phyloP scores from a whole-genome alignment of 495 filamentous ascomycete species.

The Penicillium argentinense region DNA sequence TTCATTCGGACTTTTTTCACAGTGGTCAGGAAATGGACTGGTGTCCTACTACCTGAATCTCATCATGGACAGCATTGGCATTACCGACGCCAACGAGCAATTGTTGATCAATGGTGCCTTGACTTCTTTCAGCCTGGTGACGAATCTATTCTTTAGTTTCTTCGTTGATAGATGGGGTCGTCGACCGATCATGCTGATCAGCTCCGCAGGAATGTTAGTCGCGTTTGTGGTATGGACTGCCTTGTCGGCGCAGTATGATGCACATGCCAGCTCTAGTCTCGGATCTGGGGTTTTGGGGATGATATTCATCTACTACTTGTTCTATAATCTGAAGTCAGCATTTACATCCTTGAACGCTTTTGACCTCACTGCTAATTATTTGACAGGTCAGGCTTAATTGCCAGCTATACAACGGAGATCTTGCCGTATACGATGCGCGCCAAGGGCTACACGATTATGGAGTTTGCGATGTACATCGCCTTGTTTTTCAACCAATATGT shows the following conservation, averaged over 20 bases:
- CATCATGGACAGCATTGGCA: constrained; percentile 58
- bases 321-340: constrained; percentile 49
- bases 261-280: too few relatives aligned
- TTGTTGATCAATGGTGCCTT: constrained; percentile 35
- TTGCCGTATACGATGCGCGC: constrained; percentile 66
- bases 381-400: constrained; percentile 60
- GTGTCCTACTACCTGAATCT: constrained; percentile 61
- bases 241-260: constrained; percentile 52
- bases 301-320: constrained; percentile 58
- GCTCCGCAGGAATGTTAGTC: constrained; percentile 57
- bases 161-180: constrained; percentile 63
- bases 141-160: too few relatives aligned
- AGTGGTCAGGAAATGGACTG: constrained; percentile 69
- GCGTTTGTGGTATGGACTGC: constrained; percentile 60
- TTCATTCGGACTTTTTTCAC: constrained; percentile 56
- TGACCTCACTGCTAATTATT: not conserved
- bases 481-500: constrained; percentile 58
- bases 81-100: constrained; percentile 48
- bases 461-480: constrained; percentile 55
- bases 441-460: constrained; percentile 69
- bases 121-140: constrained; percentile 50
- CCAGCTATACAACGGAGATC: constrained; percentile 67
- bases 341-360: not conserved
- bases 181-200: constrained; percentile 54
- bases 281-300: constrained; percentile 57